Evolutionary conservation across 208 protist species (phyloP).

Genomic region (Trypanosoma vivax): DNA sequence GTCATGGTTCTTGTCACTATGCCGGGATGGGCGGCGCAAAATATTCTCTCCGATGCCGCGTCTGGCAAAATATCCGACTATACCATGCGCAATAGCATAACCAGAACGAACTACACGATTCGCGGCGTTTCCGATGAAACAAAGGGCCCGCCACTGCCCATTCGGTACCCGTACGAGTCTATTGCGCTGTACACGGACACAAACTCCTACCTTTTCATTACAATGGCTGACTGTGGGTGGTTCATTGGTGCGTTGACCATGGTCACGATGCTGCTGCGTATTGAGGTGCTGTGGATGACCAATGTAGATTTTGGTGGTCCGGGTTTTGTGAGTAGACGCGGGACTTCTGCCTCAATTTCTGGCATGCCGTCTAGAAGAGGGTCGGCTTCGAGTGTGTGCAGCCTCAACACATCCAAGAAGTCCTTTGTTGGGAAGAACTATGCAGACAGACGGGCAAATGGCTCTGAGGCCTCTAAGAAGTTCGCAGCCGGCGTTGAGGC

Average conservation of each 20-base stretch:
- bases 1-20: conserved; percentile 17
- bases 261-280: background rate
- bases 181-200: conserved; percentile 20
- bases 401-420: too few relatives aligned
- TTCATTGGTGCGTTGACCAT: conserved; percentile 17
- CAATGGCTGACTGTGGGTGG: conserved; percentile 22
- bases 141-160: conserved; percentile 1
- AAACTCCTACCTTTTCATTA: conserved; percentile 15
- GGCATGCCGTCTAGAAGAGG: too few relatives aligned
- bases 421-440: too few relatives aligned
- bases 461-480: too few relatives aligned
- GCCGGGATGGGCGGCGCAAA: conserved; percentile 33
- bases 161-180: conserved; percentile 10
- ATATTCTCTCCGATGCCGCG: conserved; percentile 14
- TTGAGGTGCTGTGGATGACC: conserved; percentile 1
- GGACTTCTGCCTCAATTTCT: too few relatives aligned
- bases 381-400: too few relatives aligned
- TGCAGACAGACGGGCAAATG: too few relatives aligned
- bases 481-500: too few relatives aligned
- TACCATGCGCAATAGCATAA: background rate
- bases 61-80: conserved; percentile 1
- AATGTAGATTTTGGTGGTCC: background rate
- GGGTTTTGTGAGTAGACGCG: too few relatives aligned
- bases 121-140: conserved; percentile 9
- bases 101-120: conserved; percentile 3